phyloP scores from a whole-genome alignment of 75 land plant genomes.

The Adiantum capillusveneris region DNA sequence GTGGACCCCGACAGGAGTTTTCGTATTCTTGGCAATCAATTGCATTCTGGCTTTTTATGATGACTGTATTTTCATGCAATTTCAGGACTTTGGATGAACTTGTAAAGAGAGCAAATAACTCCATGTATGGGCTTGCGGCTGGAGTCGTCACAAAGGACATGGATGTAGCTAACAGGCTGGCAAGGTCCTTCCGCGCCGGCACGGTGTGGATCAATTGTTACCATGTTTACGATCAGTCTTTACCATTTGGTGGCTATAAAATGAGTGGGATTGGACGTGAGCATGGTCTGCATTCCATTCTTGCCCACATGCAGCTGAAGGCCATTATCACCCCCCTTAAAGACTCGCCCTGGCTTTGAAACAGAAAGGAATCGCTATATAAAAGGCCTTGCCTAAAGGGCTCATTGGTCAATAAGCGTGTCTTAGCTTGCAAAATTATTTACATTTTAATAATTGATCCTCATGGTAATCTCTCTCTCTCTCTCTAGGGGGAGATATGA shows the following conservation, averaged over 20 bases:
- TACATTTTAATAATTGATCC: too few relatives aligned
- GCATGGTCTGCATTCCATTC: constrained; percentile 36
- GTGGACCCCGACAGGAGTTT: too few relatives aligned
- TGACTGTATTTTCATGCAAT: too few relatives aligned
- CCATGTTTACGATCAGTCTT: constrained; percentile 37
- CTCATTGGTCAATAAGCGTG: too few relatives aligned
- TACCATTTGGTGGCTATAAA: constrained; percentile 80
- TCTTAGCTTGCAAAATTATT: too few relatives aligned
- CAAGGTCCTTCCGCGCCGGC: constrained; percentile 59
- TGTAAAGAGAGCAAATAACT: constrained; percentile 53
- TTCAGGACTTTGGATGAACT: constrained; percentile 61
- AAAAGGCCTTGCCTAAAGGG: too few relatives aligned
- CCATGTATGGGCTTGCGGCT: constrained; percentile 66
- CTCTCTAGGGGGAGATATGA: too few relatives aligned
- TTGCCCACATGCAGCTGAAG: constrained; percentile 52
- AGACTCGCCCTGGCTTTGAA: constrained; percentile 67
- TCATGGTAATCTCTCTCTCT: too few relatives aligned
- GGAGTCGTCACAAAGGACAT: constrained; percentile 58
- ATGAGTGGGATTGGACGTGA: constrained; percentile 75
- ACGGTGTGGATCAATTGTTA: constrained; percentile 68
- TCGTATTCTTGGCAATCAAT: too few relatives aligned
- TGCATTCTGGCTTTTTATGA: too few relatives aligned
- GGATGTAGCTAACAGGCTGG: constrained; percentile 49
- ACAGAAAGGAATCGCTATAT: too few relatives aligned
- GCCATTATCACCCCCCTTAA: constrained; percentile 61